Evolutionary conservation across 2,329 filamentous ascomycete genomes (phyloP).

Genomic region (Phyllosticta citrichinensis): DNA sequence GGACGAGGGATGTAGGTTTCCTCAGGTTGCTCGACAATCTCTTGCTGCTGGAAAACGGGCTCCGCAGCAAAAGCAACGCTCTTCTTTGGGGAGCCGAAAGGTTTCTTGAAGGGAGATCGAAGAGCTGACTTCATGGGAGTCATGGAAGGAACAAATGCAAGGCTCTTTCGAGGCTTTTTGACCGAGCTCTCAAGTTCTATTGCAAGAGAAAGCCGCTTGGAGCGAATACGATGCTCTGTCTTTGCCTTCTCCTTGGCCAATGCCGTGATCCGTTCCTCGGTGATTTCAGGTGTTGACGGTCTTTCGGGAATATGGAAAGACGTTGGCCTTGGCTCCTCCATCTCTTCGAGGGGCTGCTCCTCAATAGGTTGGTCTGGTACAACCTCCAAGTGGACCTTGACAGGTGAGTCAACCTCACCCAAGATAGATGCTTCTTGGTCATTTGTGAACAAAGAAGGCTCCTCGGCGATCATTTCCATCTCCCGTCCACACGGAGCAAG

Average conservation of each 20-base stretch:
- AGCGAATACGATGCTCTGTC: conserved; percentile 3
- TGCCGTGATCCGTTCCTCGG: neutral
- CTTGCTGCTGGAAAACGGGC: conserved; percentile 5
- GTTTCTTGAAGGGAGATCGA: conserved; percentile 25
- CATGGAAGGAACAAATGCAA: conserved; percentile 8
- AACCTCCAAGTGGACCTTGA: neutral
- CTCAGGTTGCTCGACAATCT: conserved; percentile 1
- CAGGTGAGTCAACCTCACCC: neutral
- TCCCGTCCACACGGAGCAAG: neutral
- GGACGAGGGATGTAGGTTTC: conserved; percentile 15
- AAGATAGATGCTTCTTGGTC: neutral
- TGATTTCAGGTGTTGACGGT: conserved; percentile 1
- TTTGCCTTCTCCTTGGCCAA: conserved; percentile 7
- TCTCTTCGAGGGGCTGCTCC: neutral
- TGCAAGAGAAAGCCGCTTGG: conserved; percentile 7
- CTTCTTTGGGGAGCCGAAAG: conserved; percentile 25
- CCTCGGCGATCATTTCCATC: neutral
- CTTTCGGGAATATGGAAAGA: neutral
- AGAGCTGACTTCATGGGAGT: conserved; percentile 20
- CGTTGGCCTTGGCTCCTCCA: neutral
- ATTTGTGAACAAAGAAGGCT: neutral
- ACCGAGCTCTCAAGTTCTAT: conserved; percentile 7
- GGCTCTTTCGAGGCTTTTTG: conserved; percentile 9
- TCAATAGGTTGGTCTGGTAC: neutral
- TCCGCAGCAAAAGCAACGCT: conserved; percentile 22